These are phyloP conservation scores for Sporothrix mexicana DNA, from an alignment of 2,329 filamentous ascomycete species.

Conservation along the genomic window DNA sequence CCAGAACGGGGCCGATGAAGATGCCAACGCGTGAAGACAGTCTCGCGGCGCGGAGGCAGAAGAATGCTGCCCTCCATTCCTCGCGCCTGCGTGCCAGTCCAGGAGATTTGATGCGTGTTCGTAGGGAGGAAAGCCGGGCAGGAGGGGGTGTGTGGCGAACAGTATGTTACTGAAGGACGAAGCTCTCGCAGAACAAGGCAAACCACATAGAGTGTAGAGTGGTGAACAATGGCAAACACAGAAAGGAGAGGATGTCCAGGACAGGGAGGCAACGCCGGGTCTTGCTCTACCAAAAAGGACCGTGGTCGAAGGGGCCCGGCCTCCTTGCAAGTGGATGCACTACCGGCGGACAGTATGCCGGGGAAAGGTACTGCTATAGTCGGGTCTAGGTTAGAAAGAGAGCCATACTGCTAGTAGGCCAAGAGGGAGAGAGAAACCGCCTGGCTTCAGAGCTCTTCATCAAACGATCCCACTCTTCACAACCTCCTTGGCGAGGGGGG, in stretches of 20 bases:
- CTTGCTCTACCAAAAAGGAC: conserved; percentile 21
- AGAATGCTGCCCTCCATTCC: conserved; percentile 36
- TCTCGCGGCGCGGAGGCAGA: conserved; percentile 2
- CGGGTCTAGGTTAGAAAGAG: neutral
- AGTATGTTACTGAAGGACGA: neutral
- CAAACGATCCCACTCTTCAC: conserved; percentile 32
- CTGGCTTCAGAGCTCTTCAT: conserved; percentile 30
- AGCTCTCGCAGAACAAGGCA: conserved; percentile 1
- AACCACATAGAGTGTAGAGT: neutral
- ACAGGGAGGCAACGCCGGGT: conserved; percentile 19
- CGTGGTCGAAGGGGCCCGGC: conserved; percentile 25
- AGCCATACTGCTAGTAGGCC: neutral
- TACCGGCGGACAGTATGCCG: too few species aligned
- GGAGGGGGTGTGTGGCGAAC: conserved; percentile 6
- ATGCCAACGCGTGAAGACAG: conserved; percentile 36
- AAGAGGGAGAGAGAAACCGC: neutral
- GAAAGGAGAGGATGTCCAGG: conserved; percentile 1
- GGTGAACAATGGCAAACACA: neutral
- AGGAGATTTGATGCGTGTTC: conserved; percentile 34
- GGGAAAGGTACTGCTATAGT: neutral
- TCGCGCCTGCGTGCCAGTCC: conserved; percentile 35
- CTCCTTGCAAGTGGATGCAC: conserved; percentile 28
- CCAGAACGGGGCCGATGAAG: conserved; percentile 28
- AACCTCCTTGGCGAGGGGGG: conserved; percentile 34
- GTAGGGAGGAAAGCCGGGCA: conserved; percentile 33